Percentiles rank a stretch among this genome's conserved stretches.
Conservation (phyloP, 2,329 filamentous ascomycete genomes). For the Aspergillus sp. region DNA sequence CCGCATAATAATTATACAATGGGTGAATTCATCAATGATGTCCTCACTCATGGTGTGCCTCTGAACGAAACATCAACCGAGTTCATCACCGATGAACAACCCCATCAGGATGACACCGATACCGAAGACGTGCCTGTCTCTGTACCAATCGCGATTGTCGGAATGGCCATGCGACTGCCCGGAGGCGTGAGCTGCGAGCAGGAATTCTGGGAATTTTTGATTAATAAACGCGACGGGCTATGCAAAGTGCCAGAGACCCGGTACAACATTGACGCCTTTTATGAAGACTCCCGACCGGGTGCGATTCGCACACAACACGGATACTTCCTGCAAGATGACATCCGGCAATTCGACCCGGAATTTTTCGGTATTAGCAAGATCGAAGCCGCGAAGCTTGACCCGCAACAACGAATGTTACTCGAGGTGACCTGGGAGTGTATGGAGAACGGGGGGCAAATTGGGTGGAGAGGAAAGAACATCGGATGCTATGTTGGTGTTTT, state of each 20-base stretch:
- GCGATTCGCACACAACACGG: constrained; percentile 4
- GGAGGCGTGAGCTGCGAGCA: constrained; percentile 6
- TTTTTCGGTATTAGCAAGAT: background rate
- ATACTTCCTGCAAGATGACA: constrained; percentile 22
- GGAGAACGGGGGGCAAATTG: constrained; percentile 15
- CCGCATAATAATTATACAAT: background rate
- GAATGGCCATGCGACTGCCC: constrained; percentile 14
- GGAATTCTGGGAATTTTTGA: constrained; percentile 11
- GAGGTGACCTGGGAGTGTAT: background rate
- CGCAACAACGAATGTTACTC: background rate
- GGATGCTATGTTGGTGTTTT: constrained; percentile 16
- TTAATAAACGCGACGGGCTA: constrained; percentile 7
- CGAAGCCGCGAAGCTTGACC: background rate
- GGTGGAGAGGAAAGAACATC: constrained; percentile 21
- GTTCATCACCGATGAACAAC: too few species aligned
- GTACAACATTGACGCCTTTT: constrained; percentile 18
- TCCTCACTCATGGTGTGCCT: background rate
- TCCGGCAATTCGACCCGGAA: constrained; percentile 14
- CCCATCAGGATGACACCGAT: too few species aligned
- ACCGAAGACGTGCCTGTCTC: background rate
- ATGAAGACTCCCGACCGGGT: constrained; percentile 8
- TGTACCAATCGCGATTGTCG: constrained; percentile 7
- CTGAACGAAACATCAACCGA: background rate
- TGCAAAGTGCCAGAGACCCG: constrained; percentile 15
- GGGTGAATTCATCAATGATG: background rate